Conservation (phyloP, 495 filamentous ascomycete genomes). For the Pyrenula aspistea region DNA sequence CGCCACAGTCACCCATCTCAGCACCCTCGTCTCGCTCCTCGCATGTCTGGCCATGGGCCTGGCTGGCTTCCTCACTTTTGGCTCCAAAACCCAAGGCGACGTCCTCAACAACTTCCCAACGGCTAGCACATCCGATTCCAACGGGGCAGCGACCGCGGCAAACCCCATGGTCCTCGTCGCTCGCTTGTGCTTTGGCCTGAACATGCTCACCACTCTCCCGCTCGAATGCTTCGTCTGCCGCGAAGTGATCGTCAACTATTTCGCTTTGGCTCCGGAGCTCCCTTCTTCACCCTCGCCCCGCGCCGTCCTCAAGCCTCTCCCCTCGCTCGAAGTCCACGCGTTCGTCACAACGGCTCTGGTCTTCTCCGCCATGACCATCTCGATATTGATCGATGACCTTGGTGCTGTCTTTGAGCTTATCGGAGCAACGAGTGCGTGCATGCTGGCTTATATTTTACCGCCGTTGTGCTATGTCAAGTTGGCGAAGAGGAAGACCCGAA, state of each 20-base stretch:
- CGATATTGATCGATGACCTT: conserved; percentile 80
- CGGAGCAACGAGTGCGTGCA: conserved; percentile 86
- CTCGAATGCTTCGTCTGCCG: conserved; percentile 95
- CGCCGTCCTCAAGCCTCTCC: background rate
- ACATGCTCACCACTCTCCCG: conserved; percentile 96
- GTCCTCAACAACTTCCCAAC: conserved; percentile 95
- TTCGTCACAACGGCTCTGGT: conserved; percentile 75
- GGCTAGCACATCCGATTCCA: conserved; percentile 18
- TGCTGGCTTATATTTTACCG: conserved; percentile 89
- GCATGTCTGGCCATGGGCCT: conserved; percentile 84
- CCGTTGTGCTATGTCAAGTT: conserved; percentile 92
- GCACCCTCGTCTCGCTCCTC: conserved; percentile 73
- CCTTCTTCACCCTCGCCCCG: conserved; percentile 17
- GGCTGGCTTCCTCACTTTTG: conserved; percentile 83
- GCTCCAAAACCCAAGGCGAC: conserved; percentile 82
- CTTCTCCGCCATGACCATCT: conserved; percentile 61
- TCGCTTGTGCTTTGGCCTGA: conserved; percentile 72
- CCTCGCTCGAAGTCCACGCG: conserved; percentile 52
- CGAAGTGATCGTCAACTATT: conserved; percentile 92
- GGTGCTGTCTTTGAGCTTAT: conserved; percentile 92
- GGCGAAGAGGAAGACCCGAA: conserved; percentile 51
- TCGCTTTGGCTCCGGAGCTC: conserved; percentile 66
- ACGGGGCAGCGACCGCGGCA: background rate
- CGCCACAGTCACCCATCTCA: conserved; percentile 81
- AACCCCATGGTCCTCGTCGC: background rate